Conservation (phyloP, 371 early-diverging fungal species). For the Mycotypha africana region DNA sequence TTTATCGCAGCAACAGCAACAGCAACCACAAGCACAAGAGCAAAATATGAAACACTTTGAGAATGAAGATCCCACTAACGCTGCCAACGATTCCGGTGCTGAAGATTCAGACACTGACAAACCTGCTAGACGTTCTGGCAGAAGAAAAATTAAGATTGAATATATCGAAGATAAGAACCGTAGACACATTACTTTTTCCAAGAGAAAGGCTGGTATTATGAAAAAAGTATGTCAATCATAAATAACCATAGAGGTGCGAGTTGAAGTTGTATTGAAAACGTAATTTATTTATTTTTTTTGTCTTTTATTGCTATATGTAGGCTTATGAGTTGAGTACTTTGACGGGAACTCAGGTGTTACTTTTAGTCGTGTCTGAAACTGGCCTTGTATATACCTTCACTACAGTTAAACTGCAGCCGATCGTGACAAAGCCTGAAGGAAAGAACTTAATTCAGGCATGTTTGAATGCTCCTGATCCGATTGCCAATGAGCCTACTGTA, state of each 20-base stretch:
- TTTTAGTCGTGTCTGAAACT: constrained; percentile 96
- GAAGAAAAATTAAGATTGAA: constrained; percentile 95
- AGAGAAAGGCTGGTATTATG: constrained; percentile 98
- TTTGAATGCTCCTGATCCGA: constrained; percentile 78
- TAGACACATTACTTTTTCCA: constrained; percentile 96
- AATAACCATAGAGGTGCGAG: too few species aligned
- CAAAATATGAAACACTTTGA: constrained; percentile 17
- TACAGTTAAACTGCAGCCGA: constrained; percentile 93
- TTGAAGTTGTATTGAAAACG: too few species aligned
- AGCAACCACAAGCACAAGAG: constrained; percentile 10
- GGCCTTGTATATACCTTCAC: constrained; percentile 99
- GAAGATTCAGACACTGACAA: constrained; percentile 39
- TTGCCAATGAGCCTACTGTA: constrained; percentile 12
- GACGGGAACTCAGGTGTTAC: constrained; percentile 96
- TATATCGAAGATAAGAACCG: constrained; percentile 93
- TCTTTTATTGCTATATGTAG: constrained; percentile 26
- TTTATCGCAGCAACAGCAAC: constrained; percentile 6
- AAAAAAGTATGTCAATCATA: constrained; percentile 69
- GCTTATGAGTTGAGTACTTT: constrained; percentile 96
- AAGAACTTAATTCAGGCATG: constrained; percentile 94
- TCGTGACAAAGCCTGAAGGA: constrained; percentile 93
- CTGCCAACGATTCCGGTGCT: constrained; percentile 12
- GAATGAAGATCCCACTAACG: constrained; percentile 15
- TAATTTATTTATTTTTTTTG: not conserved
- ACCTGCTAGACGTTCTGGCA: constrained; percentile 61